Conservation (phyloP, 2,329 filamentous ascomycete species). For the Aureobasidium subglaciale region DNA sequence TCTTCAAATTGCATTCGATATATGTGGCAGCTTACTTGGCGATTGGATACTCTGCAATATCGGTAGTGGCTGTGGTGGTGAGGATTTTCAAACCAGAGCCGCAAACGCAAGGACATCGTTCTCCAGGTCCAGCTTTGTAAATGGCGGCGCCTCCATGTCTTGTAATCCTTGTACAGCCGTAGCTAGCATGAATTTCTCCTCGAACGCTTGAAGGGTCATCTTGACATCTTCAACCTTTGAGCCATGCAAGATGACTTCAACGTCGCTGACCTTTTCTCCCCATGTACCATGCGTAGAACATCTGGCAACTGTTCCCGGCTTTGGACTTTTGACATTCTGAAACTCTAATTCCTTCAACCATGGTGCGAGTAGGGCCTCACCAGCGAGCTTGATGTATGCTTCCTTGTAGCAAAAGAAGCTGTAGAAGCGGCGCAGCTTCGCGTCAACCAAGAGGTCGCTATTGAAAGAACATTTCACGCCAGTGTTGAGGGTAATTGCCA, state of each 20-base stretch:
- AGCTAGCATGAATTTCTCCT: slow-evolving; percentile 52
- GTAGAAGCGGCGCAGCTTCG: slow-evolving; percentile 64
- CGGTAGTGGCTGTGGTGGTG: no score
- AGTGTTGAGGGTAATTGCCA: slow-evolving; percentile 31
- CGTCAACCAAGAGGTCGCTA: slow-evolving; percentile 47
- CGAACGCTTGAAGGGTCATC: slow-evolving; percentile 53
- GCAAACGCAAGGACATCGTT: slow-evolving; percentile 23
- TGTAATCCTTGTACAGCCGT: slow-evolving; percentile 41
- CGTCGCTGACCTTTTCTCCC: slow-evolving; percentile 41
- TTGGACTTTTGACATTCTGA: slow-evolving; percentile 52
- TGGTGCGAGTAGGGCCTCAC: slow-evolving; percentile 64
- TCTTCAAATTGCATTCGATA: no score
- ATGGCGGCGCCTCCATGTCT: slow-evolving; percentile 26
- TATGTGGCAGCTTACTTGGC: no score
- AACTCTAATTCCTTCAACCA: slow-evolving; percentile 70
- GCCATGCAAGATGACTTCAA: slow-evolving; percentile 46
- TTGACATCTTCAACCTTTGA: slow-evolving; percentile 44
- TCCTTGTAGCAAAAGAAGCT: slow-evolving; percentile 73
- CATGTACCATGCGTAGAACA: slow-evolving; percentile 39
- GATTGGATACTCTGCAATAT: no score
- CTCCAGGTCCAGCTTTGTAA: slow-evolving; percentile 26
- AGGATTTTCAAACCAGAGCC: background rate
- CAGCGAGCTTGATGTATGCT: slow-evolving; percentile 76
- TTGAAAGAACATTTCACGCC: slow-evolving; percentile 33
- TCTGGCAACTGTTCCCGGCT: slow-evolving; percentile 33